Evolutionary conservation across 768 basidiomycete genomes (phyloP), one percentile per base, ranked within the genome.

Genomic region (Sporobolomyces pararoseus): DNA sequence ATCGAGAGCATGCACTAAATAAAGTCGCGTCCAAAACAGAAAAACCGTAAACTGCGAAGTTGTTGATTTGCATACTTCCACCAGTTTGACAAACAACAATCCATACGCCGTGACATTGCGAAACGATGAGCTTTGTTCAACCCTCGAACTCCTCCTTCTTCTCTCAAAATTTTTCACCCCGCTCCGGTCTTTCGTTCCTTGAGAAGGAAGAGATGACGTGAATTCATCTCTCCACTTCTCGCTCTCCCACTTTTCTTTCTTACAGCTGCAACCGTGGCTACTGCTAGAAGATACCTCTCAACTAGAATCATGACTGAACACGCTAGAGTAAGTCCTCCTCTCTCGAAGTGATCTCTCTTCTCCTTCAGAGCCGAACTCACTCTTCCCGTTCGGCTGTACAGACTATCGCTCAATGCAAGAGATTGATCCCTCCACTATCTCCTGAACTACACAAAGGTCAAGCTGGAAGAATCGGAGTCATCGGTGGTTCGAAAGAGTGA

Each of bases 401-500:
- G 64, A 62, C 34, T 47, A 49, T 70, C 64, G 44, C 69, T 0
- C 58, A 58, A 44, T 68, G 63, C 53, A 64, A 65, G 50, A 62
- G 54, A 46, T 39, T 98, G 65, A 90, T 98, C 61, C 95, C 95
- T 0, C 95, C 95, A 50, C 84, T 98, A 34, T 87, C 92, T 75
- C 87, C 88, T 10, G 85, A 87, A 51, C 81, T 97, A 34, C 92
- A 94, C 83, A 99, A 99, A 78, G 95, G 95, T 34, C 94, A 97
- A 81, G 25, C 75, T 86, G 92, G 95, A 44, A 85, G 95, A 49
- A 88, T 98, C 25, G 95, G 91, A 63, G 90, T 99, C 16, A 83
- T 99, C 21, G 95, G 95, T 69, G 95, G 95, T 35, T 91, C 92
- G 44, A 82, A 88, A 73, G 95, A 97, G 94, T 96, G 75, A 80